Percentiles rank a stretch among this genome's conserved stretches.
These are phyloP conservation scores for Yamadazyma phyllophila DNA, from an alignment of 805 yeast genomes.

Conservation along the genomic window DNA sequence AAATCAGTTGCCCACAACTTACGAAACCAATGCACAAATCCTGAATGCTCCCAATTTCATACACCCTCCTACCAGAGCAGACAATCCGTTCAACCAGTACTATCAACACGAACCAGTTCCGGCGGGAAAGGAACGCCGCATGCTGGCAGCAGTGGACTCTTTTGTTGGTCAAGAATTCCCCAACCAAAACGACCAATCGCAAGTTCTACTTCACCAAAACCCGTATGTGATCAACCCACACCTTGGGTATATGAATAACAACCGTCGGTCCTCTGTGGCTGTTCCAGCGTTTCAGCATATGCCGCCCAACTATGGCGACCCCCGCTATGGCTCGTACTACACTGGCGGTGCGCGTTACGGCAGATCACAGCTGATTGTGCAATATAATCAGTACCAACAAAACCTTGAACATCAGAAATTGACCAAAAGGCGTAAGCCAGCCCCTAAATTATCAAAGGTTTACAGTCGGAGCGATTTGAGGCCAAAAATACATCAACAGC, in stretches of 20 bases:
- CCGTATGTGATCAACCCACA: slow-evolving; percentile 2
- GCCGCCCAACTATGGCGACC: slow-evolving; percentile 2
- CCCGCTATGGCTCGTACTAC: slow-evolving; percentile 1
- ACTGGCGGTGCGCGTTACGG: neutral
- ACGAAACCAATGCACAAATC: slow-evolving; percentile 37
- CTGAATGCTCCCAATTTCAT: slow-evolving; percentile 26
- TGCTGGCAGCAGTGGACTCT: slow-evolving; percentile 15
- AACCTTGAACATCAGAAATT: slow-evolving; percentile 21
- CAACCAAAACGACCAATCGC: neutral
- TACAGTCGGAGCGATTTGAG: slow-evolving; percentile 48
- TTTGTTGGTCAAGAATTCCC: slow-evolving; percentile 1
- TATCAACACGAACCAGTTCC: slow-evolving; percentile 38
- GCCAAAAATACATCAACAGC: slow-evolving; percentile 61
- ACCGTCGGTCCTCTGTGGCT: slow-evolving; percentile 15
- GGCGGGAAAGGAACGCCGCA: slow-evolving; percentile 16
- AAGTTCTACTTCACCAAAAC: neutral
- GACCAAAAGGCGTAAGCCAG: slow-evolving; percentile 25
- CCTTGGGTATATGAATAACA: slow-evolving; percentile 3
- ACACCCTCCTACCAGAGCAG: slow-evolving; percentile 45
- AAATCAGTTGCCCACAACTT: slow-evolving; percentile 49
- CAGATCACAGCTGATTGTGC: slow-evolving; percentile 32
- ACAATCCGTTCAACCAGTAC: slow-evolving; percentile 44
- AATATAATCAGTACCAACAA: slow-evolving; percentile 34
- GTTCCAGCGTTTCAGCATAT: slow-evolving; percentile 10
- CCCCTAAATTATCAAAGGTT: slow-evolving; percentile 50